These are phyloP conservation scores for Naegleria gruberi DNA, from an alignment of 208 protist species.

Conservation along the genomic window DNA sequence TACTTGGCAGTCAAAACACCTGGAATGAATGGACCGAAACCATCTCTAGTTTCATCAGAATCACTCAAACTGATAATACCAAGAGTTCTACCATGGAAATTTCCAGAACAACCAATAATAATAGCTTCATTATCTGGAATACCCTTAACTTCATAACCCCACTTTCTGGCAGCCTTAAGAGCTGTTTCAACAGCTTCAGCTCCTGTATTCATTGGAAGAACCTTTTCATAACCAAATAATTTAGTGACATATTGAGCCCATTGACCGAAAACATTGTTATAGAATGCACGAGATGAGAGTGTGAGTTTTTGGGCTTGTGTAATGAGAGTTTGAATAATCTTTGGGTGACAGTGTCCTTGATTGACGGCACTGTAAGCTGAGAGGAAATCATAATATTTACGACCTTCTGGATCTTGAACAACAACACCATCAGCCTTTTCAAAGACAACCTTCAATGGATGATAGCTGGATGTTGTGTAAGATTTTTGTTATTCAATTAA, in stretches of 20 bases:
- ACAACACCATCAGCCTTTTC: conserved; percentile 48
- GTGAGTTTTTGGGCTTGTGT: conserved; percentile 54
- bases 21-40: conserved; percentile 66
- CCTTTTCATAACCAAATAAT: conserved; percentile 57
- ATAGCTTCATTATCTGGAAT: conserved; percentile 53
- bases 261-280: conserved; percentile 54
- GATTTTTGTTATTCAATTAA: not conserved
- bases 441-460: conserved; percentile 70
- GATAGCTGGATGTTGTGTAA: conserved; percentile 42
- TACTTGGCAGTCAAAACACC: conserved; percentile 59
- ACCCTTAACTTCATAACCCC: conserved; percentile 71
- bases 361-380: conserved; percentile 81
- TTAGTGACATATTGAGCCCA: conserved; percentile 52
- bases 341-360: conserved; percentile 82
- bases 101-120: conserved; percentile 44
- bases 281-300: conserved; percentile 63
- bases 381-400: conserved; percentile 67
- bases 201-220: conserved; percentile 87
- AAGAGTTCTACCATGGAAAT: conserved; percentile 80
- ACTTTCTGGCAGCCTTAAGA: conserved; percentile 76
- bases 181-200: conserved; percentile 72
- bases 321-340: conserved; percentile 59
- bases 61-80: conserved; percentile 58
- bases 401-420: conserved; percentile 78
- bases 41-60: conserved; percentile 49